Conservation (phyloP, 2,329 filamentous ascomycete species). For the Paecilomyces fulvus region DNA sequence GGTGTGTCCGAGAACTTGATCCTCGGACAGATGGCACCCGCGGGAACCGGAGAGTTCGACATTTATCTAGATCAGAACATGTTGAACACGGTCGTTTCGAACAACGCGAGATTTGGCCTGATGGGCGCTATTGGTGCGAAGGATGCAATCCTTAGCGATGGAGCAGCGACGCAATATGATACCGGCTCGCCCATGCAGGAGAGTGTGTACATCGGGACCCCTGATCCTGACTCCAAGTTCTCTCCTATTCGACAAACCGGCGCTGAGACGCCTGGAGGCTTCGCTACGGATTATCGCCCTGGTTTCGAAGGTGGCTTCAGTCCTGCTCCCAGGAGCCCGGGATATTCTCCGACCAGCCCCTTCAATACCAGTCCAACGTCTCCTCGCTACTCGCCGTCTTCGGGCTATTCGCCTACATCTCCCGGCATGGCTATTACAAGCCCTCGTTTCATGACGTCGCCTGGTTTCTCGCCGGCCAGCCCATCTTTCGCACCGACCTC, state of each 20-base stretch:
- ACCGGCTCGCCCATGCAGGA: slow-evolving; percentile 56
- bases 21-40: slow-evolving; percentile 91
- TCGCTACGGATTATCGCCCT: slow-evolving; percentile 58
- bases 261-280: slow-evolving; percentile 48
- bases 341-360: slow-evolving; percentile 62
- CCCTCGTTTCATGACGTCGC: slow-evolving; percentile 47
- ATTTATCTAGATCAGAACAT: slow-evolving; percentile 89
- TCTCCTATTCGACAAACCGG: slow-evolving; percentile 70
- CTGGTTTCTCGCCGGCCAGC: slow-evolving; percentile 46
- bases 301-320: slow-evolving; percentile 60
- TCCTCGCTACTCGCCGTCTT: slow-evolving; percentile 55
- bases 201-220: slow-evolving; percentile 53
- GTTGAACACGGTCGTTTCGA: slow-evolving; percentile 88
- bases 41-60: slow-evolving; percentile 94
- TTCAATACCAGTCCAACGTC: slow-evolving; percentile 66
- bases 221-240: slow-evolving; percentile 53
- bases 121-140: slow-evolving; percentile 73
- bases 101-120: slow-evolving; percentile 77
- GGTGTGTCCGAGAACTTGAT: slow-evolving; percentile 99
- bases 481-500: slow-evolving; percentile 47
- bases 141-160: slow-evolving; percentile 61
- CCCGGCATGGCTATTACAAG: slow-evolving; percentile 54
- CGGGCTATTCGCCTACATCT: slow-evolving; percentile 65
- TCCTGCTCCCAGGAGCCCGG: slow-evolving; percentile 59
- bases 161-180: slow-evolving; percentile 91